A percentile compares a stretch with the other conserved stretches of the same genome.
Evolutionary conservation across 371 early-diverging fungal species (phyloP).

Genomic region (Mucor lusitanicus): DNA sequence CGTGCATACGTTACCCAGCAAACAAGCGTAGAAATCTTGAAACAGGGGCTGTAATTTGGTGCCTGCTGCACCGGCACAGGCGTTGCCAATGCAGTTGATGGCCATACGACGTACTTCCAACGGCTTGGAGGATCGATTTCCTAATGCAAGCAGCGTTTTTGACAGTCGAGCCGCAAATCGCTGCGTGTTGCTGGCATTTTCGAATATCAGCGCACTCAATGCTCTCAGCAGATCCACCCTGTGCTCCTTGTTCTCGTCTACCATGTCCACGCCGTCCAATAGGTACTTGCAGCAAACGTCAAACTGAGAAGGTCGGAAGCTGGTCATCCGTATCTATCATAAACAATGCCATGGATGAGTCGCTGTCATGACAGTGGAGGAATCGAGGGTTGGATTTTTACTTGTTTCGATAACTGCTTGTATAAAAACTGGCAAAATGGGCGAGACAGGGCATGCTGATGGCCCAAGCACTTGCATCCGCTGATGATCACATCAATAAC

Average conservation of each 20-base stretch:
- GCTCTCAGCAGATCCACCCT: slow-evolving; percentile 49
- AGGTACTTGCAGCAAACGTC: slow-evolving; percentile 34
- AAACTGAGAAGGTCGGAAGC: slow-evolving; percentile 37
- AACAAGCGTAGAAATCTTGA: slow-evolving; percentile 39
- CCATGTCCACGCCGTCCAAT: slow-evolving; percentile 33
- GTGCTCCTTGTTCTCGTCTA: slow-evolving; percentile 18
- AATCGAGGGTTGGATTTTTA: too few species aligned
- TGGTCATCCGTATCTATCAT: slow-evolving; percentile 36
- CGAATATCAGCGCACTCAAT: slow-evolving; percentile 50
- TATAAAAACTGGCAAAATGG: slow-evolving; percentile 50
- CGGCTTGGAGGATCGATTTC: slow-evolving; percentile 32
- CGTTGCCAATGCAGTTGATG: slow-evolving; percentile 65
- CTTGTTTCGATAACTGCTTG: slow-evolving; percentile 49
- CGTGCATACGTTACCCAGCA: slow-evolving; percentile 42
- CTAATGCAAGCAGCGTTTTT: slow-evolving; percentile 29
- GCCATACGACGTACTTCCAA: slow-evolving; percentile 62
- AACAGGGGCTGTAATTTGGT: slow-evolving; percentile 42
- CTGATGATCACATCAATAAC: slow-evolving; percentile 43
- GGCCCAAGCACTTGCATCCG: slow-evolving; percentile 39
- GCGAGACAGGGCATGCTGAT: slow-evolving; percentile 29
- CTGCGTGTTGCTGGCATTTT: slow-evolving; percentile 42
- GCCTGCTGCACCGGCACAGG: slow-evolving; percentile 46
- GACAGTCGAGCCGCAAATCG: slow-evolving; percentile 29
- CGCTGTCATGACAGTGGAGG: background rate
- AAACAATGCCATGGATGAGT: background rate